Base-by-base conservation (phyloP, 306 rosid genomes). In the Quillaja saponaria region DNA sequence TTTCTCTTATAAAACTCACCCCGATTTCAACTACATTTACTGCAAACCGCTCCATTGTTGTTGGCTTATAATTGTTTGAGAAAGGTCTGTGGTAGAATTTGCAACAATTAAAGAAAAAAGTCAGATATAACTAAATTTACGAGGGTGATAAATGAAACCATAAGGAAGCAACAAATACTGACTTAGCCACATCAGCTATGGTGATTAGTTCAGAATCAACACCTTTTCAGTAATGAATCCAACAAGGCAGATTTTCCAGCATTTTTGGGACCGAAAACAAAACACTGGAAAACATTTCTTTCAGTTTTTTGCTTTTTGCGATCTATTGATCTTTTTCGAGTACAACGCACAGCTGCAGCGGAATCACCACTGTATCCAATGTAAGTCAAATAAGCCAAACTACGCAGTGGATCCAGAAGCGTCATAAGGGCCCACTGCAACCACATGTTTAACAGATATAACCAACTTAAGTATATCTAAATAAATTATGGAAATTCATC, bases 291-390 rank as follows among this genome's bases (percentile, higher is more conserved):
- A 67, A 82, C 90, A 70, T 82, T 92, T 81, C 94, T 81, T 68
- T 84, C 96, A 33, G 96, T 78, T 58, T 53, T 77, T 65, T 81
- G 81, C 78, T 77, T 88, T 67, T 82, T 92, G 40, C 88, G 78
- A 48, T 86, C 95, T 40, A 74, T 60, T 61, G 75, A 67, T 81
- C 94, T 88, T 77, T 81, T 86, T 58, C 90, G 78, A 49, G 92
- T 86, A 68, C 81, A 85, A 66, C 76, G 87, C 61, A 92, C 83
- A 6, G 90, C 96, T 44, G 91, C 80, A 35, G 85, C 85, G 55
- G 90, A 87, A 82, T 83, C 78, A 13, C 98, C 95, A 48, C 87
- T 82, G 72, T 82, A 92, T 76, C 98, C 98, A 77, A 84, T 74
- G 78, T 88, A 92, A 61, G 84, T 73, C 85, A 92, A 74, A 83